Evolutionary conservation across 345 rosid species (phyloP).

Genomic region (Corchorus olitorius): DNA sequence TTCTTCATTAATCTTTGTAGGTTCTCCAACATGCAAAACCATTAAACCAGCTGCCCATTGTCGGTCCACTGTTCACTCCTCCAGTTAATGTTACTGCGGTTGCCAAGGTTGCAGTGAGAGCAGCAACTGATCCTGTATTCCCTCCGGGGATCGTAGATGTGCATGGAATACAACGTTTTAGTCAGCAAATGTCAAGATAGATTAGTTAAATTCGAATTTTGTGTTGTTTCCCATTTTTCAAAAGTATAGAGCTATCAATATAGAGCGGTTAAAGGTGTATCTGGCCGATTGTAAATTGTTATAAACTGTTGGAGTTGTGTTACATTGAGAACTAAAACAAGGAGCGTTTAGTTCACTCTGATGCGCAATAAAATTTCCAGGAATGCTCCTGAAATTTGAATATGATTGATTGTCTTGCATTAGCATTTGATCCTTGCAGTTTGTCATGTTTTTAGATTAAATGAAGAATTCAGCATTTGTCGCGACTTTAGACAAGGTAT

Average conservation of each 20-base stretch:
- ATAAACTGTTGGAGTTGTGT: slow-evolving; percentile 3
- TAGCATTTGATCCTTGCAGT: background rate
- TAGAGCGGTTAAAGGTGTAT: background rate
- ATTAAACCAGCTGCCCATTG: slow-evolving; percentile 58
- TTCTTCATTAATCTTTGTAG: slow-evolving; percentile 28
- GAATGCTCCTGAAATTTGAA: background rate
- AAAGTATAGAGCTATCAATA: slow-evolving; percentile 20
- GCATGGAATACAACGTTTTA: slow-evolving; percentile 60
- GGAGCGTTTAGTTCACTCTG: background rate
- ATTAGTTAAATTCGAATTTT: slow-evolving; percentile 11
- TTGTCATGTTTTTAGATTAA: no score
- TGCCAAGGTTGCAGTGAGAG: slow-evolving; percentile 48
- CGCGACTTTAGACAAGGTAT: no score
- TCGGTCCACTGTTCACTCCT: slow-evolving; percentile 53
- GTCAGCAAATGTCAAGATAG: slow-evolving; percentile 52
- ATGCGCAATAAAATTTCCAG: background rate
- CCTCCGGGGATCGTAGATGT: slow-evolving; percentile 68
- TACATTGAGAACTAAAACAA: background rate
- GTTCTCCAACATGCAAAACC: slow-evolving; percentile 67
- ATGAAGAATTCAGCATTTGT: no score
- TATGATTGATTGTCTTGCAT: background rate
- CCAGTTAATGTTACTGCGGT: slow-evolving; percentile 54
- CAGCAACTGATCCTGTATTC: slow-evolving; percentile 63
- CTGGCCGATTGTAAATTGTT: background rate
- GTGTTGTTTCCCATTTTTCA: background rate